Percentiles rank a stretch among this genome's conserved stretches.
Evolutionary conservation across 805 yeast genomes (phyloP).

Genomic region (Kazachstania psychrophila): DNA sequence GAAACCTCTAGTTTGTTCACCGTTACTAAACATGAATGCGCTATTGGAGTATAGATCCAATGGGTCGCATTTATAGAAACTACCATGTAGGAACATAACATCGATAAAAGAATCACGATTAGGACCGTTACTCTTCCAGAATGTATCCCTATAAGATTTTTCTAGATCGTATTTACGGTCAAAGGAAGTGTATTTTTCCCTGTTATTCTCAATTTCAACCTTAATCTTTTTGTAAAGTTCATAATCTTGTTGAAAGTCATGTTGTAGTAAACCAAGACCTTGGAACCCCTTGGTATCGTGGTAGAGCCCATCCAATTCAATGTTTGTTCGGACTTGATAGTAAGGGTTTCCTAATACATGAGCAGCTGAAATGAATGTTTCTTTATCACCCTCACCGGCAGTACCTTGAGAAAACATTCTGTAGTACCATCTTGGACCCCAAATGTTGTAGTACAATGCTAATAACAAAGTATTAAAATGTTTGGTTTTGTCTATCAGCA

Average conservation of each 20-base stretch:
- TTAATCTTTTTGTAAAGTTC: slow-evolving; percentile 11
- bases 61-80: slow-evolving; percentile 34
- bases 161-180: slow-evolving; percentile 3
- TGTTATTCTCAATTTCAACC: background rate
- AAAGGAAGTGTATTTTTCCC: background rate
- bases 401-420: slow-evolving; percentile 64
- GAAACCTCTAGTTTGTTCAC: slow-evolving; percentile 20
- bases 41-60: slow-evolving; percentile 16
- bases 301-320: slow-evolving; percentile 32
- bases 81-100: slow-evolving; percentile 34
- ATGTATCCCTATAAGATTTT: slow-evolving; percentile 6
- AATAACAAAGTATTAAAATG: slow-evolving; percentile 52
- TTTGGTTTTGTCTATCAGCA: slow-evolving; percentile 49
- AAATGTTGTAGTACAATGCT: slow-evolving; percentile 55
- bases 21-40: slow-evolving; percentile 12
- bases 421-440: slow-evolving; percentile 61
- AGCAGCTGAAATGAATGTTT: slow-evolving; percentile 62
- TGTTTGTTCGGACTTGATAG: slow-evolving; percentile 37
- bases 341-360: slow-evolving; percentile 38
- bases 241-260: slow-evolving; percentile 55
- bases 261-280: slow-evolving; percentile 76
- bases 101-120: slow-evolving; percentile 6
- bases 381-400: slow-evolving; percentile 76
- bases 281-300: slow-evolving; percentile 31
- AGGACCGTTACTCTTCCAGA: background rate